Evolutionary conservation across 164 flowering plant genomes (phyloP).

Genomic region (Vitis amurensis): DNA sequence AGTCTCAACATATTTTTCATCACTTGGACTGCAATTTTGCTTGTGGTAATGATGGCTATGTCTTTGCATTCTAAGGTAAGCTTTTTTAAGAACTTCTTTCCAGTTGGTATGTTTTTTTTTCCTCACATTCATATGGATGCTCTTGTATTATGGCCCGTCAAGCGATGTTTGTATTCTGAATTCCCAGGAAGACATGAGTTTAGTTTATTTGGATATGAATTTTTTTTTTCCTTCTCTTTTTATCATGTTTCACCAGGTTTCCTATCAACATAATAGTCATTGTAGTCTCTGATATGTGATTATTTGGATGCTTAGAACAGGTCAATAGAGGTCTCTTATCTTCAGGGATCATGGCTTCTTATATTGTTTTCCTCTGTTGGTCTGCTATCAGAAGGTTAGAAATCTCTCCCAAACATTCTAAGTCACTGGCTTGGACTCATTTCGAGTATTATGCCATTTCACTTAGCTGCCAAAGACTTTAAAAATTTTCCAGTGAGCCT

Average conservation of each 20-base stretch:
- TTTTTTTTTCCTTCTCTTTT: not conserved
- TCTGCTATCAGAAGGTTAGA: constrained; percentile 84
- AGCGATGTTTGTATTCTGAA: not conserved
- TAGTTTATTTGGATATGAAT: not conserved
- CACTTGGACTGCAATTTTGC: constrained; percentile 74
- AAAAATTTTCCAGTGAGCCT: constrained; percentile 68
- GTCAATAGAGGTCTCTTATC: constrained; percentile 85
- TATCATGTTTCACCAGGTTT: not conserved
- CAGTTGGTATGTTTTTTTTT: not conserved
- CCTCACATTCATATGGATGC: not conserved
- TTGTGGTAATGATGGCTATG: constrained; percentile 68
- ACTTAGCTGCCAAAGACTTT: not conserved
- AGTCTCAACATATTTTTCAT: constrained; percentile 87
- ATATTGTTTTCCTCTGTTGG: constrained; percentile 91
- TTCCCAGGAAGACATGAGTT: not conserved
- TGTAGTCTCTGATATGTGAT: too few species aligned
- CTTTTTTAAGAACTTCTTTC: not conserved
- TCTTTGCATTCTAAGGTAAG: constrained; percentile 80
- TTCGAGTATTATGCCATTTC: not conserved
- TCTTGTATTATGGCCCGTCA: not conserved
- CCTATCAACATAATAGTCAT: not conserved
- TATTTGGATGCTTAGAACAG: constrained; percentile 35
- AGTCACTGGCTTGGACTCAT: not conserved
- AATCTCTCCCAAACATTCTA: not conserved
- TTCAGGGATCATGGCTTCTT: constrained; percentile 88